Evolutionary conservation across 768 basidiomycete species (phyloP).

Genomic region (Trametes maxima): DNA sequence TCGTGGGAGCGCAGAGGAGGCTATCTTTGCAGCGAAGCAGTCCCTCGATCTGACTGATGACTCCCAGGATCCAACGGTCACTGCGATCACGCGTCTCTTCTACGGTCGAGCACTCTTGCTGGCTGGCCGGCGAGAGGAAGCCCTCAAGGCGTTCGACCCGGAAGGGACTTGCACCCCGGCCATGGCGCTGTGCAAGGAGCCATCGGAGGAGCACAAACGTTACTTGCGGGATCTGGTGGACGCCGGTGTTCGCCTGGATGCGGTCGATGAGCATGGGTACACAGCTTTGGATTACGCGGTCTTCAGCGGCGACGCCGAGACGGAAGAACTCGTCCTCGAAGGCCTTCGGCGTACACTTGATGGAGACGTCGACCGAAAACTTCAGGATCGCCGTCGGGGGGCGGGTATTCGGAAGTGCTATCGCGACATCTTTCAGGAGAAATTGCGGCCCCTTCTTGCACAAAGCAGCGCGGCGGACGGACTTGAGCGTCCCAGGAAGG

Average conservation of each 20-base stretch:
- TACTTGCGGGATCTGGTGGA: neutral
- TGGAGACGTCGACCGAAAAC: too few relatives aligned
- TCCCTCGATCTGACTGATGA: neutral
- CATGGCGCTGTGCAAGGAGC: conserved; percentile 1
- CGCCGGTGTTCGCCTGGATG: neutral
- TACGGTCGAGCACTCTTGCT: neutral
- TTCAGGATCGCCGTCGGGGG: neutral
- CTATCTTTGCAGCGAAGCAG: neutral
- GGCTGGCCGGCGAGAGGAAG: neutral
- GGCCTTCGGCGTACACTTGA: neutral
- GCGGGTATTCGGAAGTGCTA: neutral
- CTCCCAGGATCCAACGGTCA: neutral
- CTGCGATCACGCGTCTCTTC: neutral
- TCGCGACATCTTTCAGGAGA: neutral
- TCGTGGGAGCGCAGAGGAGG: neutral
- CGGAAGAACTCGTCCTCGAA: neutral
- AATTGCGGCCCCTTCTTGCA: neutral
- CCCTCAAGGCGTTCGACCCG: neutral
- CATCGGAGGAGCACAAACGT: neutral
- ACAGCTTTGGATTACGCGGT: neutral
- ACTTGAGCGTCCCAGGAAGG: neutral
- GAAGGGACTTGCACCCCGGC: neutral
- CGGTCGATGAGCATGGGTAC: neutral
- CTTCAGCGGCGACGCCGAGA: neutral
- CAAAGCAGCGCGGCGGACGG: neutral